phyloP scores from a whole-genome alignment of 768 basidiomycete species.

The button mushroom (Agaricus bisporus) region DNA sequence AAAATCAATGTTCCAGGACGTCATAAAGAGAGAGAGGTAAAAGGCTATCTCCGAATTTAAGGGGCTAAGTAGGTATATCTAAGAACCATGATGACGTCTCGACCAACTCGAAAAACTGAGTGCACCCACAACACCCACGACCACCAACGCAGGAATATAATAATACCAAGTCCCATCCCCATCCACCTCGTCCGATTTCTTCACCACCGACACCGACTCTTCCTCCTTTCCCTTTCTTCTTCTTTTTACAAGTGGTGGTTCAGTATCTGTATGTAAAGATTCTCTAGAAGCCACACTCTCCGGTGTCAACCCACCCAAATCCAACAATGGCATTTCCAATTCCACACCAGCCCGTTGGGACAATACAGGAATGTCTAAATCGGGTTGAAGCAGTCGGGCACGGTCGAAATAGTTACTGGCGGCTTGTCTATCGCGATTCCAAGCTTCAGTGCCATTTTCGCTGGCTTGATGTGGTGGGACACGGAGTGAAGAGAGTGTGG shows the following conservation, averaged over 20 bases:
- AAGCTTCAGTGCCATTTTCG: conserved; percentile 61
- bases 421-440: conserved; percentile 68
- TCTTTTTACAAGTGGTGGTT: conserved; percentile 36
- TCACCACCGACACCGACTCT: conserved; percentile 29
- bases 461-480: conserved; percentile 47
- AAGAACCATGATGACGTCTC: conserved; percentile 61
- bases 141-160: conserved; percentile 71
- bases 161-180: conserved; percentile 75
- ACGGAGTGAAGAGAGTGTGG: conserved; percentile 73
- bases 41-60: too few relatives aligned
- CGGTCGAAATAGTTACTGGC: conserved; percentile 71
- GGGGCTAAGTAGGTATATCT: too few relatives aligned
- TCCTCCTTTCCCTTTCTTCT: conserved; percentile 58
- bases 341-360: conserved; percentile 39
- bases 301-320: conserved; percentile 34
- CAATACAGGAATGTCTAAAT: conserved; percentile 64
- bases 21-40: too few relatives aligned
- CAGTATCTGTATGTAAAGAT: conserved; percentile 28
- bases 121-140: conserved; percentile 73
- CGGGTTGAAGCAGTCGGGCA: conserved; percentile 52
- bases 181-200: conserved; percentile 52
- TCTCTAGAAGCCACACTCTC: conserved; percentile 30
- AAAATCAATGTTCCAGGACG: conserved; percentile 38
- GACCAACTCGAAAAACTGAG: conserved; percentile 69
- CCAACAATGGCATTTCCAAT: conserved; percentile 66